These are phyloP conservation scores for Galerina marginata DNA, from an alignment of 768 basidiomycete genomes.

Conservation along the genomic window DNA sequence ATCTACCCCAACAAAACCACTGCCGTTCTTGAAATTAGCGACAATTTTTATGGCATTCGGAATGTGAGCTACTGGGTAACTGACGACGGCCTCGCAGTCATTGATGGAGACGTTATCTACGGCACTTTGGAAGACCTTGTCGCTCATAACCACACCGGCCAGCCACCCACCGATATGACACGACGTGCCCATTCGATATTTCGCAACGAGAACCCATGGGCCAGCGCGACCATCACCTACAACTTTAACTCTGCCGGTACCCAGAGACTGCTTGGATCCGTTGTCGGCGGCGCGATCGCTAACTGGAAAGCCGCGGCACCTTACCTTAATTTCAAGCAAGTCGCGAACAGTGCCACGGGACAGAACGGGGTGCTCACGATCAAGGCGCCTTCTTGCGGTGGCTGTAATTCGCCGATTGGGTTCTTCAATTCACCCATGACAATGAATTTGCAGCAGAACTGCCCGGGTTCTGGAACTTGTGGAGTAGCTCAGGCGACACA, in stretches of 20 bases:
- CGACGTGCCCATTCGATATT: neutral
- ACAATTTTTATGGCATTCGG: neutral
- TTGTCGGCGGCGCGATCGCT: neutral
- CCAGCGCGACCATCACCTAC: neutral
- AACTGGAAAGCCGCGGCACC: neutral
- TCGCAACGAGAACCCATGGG: neutral
- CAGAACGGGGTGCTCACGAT: neutral
- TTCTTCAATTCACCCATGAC: neutral
- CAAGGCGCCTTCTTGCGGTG: neutral
- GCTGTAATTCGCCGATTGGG: constrained; percentile 1
- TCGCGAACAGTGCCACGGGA: neutral
- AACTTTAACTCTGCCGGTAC: neutral
- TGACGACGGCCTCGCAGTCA: neutral
- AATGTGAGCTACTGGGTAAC: constrained; percentile 8
- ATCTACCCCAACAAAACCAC: neutral
- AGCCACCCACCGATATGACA: neutral
- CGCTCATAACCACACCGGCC: neutral
- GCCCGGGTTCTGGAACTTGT: neutral
- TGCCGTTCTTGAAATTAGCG: neutral
- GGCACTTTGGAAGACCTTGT: neutral
- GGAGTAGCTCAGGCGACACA: neutral
- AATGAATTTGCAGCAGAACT: constrained; percentile 3
- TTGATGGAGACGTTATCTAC: constrained; percentile 9
- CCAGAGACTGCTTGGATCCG: neutral
- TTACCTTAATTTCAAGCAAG: neutral